Base-by-base conservation (phyloP, 768 basidiomycete genomes). In the Austroboletus eburneus region DNA sequence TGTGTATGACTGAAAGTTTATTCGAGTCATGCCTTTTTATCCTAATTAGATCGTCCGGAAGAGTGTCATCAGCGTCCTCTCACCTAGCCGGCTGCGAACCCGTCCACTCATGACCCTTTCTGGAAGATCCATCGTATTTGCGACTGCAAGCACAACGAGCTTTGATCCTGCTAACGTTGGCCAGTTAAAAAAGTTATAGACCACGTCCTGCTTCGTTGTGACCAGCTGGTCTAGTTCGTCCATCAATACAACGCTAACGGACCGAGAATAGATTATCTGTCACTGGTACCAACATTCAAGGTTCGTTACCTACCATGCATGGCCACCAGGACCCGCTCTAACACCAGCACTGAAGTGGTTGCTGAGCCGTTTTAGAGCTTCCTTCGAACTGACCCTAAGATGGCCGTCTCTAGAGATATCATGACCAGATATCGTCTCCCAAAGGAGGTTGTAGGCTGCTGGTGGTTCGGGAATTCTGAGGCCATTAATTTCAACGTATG, bases 101-200 rank as follows among this genome's bases (percentile, higher is more conserved):
- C 95, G 83, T 0, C 92, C 92, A 3, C 77, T 85, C 81, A 99
- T 87, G 10, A 87, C 88, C 37, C 95, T 77, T 66, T 98, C 95
- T 0, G 96, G 96, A 44, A 98, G 75, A 60, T 98, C 95, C 89
- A 96, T 95, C 24, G 95, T 93, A 62, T 98, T 99, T 7, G 96
- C 96, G 1, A 99, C 93, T 0, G 96, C 95, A 42, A 99, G 79
- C 2, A 99, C 96, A 42, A 97, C 83, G 5, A 99, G 77, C 64
- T 88, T 90, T 48, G 91, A 93, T 17, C 82, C 83, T 0, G 79
- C 75, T 42, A 96, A 72, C 4, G 93, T 95, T 2, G 96, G 96
- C 95, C 96, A 99, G 63, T 99, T 98, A 77, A 98, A 98, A 69
- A 99, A 98, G 61, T 97, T 97, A 69, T 99, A 99, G 18, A 99